A percentile compares a stretch with the other conserved stretches of the same genome.
phyloP scores from a whole-genome alignment of 1,139 yeast species.

The Groenewaldozyma auringiensis region DNA sequence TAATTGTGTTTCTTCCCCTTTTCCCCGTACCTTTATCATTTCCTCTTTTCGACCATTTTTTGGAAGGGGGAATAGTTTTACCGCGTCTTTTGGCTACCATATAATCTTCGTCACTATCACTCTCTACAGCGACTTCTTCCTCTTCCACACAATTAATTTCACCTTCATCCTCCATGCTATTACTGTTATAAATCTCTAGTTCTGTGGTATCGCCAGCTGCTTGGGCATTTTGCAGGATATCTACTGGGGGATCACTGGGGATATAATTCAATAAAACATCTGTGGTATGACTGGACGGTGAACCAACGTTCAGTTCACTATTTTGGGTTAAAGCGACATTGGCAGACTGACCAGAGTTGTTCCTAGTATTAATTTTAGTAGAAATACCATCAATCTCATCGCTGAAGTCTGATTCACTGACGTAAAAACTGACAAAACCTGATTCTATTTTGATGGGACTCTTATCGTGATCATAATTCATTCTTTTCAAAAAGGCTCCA shows the following conservation, averaged over 20 bases:
- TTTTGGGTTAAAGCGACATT: not conserved
- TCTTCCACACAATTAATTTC: not conserved
- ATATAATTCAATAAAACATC: not conserved
- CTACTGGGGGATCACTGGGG: not conserved
- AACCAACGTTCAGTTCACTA: not conserved
- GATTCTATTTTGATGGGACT: not conserved
- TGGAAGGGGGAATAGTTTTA: not conserved
- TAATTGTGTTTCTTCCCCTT: not conserved
- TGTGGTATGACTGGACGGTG: not conserved
- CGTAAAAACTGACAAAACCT: not conserved
- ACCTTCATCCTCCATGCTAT: not conserved
- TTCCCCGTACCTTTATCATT: not conserved
- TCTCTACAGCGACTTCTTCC: conserved; percentile 6
- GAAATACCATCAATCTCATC: not conserved
- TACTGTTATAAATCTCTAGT: too few species aligned
- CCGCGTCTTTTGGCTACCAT: not conserved
- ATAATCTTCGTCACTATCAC: conserved; percentile 5
- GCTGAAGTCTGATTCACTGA: not conserved
- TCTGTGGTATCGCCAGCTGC: not conserved
- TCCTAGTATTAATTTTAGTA: too few species aligned
- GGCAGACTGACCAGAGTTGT: not conserved
- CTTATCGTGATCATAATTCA: too few species aligned
- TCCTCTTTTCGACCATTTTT: too few species aligned
- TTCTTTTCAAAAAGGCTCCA: not conserved
- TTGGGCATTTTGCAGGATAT: not conserved